phyloP scores from a whole-genome alignment of 805 yeast species.

The Peterozyma toletana region DNA sequence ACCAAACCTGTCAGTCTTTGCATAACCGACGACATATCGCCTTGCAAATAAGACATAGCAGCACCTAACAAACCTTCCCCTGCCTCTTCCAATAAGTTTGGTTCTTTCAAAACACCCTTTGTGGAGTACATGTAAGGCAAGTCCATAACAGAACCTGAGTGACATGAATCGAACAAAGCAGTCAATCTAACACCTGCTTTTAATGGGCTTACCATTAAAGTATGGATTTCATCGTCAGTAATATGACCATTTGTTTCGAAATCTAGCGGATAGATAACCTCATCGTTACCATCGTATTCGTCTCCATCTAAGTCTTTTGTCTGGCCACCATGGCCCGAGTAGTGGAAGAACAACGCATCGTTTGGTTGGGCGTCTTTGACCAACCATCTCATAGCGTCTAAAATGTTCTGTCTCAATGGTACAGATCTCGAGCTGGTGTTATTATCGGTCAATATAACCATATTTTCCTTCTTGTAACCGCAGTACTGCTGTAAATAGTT shows the following conservation, averaged over 20 bases:
- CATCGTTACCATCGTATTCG: slow-evolving; percentile 69
- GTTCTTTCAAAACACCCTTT: slow-evolving; percentile 77
- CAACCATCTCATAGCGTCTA: slow-evolving; percentile 70
- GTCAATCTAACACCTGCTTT: slow-evolving; percentile 65
- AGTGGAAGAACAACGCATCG: slow-evolving; percentile 68
- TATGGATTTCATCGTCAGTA: slow-evolving; percentile 62
- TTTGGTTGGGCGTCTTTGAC: slow-evolving; percentile 64
- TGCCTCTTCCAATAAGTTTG: slow-evolving; percentile 68
- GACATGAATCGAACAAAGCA: slow-evolving; percentile 73
- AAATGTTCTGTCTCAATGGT: slow-evolving; percentile 58
- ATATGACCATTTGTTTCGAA: slow-evolving; percentile 54
- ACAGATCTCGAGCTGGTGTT: slow-evolving; percentile 33
- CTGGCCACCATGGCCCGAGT: slow-evolving; percentile 76
- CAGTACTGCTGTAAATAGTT: slow-evolving; percentile 29
- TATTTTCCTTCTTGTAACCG: slow-evolving; percentile 42
- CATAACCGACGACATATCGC: slow-evolving; percentile 40
- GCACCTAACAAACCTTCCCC: slow-evolving; percentile 60
- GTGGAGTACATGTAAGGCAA: slow-evolving; percentile 73
- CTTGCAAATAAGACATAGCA: slow-evolving; percentile 50
- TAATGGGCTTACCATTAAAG: slow-evolving; percentile 51
- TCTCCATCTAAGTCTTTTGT: slow-evolving; percentile 60
- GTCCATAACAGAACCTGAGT: slow-evolving; percentile 70
- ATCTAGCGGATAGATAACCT: slow-evolving; percentile 68
- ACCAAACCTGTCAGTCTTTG: slow-evolving; percentile 35
- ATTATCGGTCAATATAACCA: slow-evolving; percentile 48